Percentiles rank a stretch among this genome's conserved stretches.
Conservation (phyloP, 345 rosid species). For the Punica granatum region DNA sequence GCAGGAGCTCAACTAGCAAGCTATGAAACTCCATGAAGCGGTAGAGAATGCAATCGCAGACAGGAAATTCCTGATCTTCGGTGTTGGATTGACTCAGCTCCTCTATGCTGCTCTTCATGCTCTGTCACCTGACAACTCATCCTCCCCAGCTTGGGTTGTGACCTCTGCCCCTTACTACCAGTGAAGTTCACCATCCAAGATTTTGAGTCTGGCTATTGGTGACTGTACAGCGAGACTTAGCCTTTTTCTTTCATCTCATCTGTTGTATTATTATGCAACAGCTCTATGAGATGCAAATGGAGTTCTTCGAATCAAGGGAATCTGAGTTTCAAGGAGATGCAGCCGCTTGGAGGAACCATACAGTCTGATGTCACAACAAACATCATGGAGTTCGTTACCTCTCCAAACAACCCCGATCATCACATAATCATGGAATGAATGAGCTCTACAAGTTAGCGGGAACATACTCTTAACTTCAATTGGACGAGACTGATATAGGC, state of each 20-base stretch:
- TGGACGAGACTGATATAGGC: too few relatives aligned
- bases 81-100: conserved; percentile 59
- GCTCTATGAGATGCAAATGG: conserved; percentile 38
- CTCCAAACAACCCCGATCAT: conserved; percentile 84
- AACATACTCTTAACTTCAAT: conserved; percentile 6
- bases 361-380: conserved; percentile 9
- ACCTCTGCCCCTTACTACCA: conserved; percentile 51
- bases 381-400: conserved; percentile 57
- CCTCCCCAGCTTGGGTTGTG: conserved; percentile 22
- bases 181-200: conserved; percentile 18
- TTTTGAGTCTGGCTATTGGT: too few relatives aligned
- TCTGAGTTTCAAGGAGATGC: conserved; percentile 49
- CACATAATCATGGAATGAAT: too few relatives aligned
- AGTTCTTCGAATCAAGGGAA: conserved; percentile 29
- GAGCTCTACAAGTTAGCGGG: conserved; percentile 27
- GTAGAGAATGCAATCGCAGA: conserved; percentile 55
- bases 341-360: conserved; percentile 23
- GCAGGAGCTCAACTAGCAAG: conserved; percentile 30
- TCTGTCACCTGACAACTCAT: conserved; percentile 34
- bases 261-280: conserved; percentile 6
- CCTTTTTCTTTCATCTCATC: too few relatives aligned
- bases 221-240: too few relatives aligned
- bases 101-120: conserved; percentile 62
- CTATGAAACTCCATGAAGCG: conserved; percentile 37
- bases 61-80: conserved; percentile 38